Evolutionary conservation across 495 filamentous ascomycete genomes (phyloP).

Genomic region (Diplogelasinospora grovesii): DNA sequence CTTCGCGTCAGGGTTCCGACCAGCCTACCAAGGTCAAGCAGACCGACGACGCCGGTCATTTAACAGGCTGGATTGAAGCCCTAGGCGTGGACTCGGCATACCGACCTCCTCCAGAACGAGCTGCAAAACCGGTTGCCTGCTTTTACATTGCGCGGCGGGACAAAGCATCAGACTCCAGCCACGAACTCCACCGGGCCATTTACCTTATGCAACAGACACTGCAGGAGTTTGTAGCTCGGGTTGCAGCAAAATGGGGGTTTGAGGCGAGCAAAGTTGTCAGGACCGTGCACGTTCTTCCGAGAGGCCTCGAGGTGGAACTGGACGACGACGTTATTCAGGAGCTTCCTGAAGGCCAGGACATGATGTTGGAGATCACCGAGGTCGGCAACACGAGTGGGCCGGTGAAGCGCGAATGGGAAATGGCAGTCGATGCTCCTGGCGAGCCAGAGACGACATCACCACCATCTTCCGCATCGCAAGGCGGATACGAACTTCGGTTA

Average conservation of each 20-base stretch:
- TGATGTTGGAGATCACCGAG: slow-evolving; percentile 51
- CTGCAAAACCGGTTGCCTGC: slow-evolving; percentile 71
- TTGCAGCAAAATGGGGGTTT: slow-evolving; percentile 72
- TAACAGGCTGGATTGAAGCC: slow-evolving; percentile 83
- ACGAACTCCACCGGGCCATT: slow-evolving; percentile 74
- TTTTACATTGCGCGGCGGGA: slow-evolving; percentile 69
- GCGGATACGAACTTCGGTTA: slow-evolving; percentile 42
- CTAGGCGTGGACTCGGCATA: slow-evolving; percentile 83
- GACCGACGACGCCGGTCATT: slow-evolving; percentile 44
- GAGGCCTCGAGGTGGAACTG: slow-evolving; percentile 74
- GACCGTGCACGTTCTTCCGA: slow-evolving; percentile 60
- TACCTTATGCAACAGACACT: slow-evolving; percentile 75
- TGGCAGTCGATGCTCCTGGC: slow-evolving; percentile 36
- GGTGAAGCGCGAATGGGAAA: slow-evolving; percentile 48
- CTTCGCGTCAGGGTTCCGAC: slow-evolving; percentile 39
- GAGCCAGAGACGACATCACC: slow-evolving; percentile 32
- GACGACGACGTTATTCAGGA: slow-evolving; percentile 89
- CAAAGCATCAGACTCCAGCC: slow-evolving; percentile 43
- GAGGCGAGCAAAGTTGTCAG: slow-evolving; percentile 63
- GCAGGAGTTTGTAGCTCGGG: slow-evolving; percentile 58
- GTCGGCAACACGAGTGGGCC: slow-evolving; percentile 17
- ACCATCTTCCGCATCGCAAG: slow-evolving; percentile 27
- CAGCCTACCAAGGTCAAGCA: slow-evolving; percentile 42
- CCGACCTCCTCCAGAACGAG: slow-evolving; percentile 66
- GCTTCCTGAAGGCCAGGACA: slow-evolving; percentile 85